phyloP scores from a whole-genome alignment of 169 alveolate genomes.

The Cryptosporidium xiaoi region DNA sequence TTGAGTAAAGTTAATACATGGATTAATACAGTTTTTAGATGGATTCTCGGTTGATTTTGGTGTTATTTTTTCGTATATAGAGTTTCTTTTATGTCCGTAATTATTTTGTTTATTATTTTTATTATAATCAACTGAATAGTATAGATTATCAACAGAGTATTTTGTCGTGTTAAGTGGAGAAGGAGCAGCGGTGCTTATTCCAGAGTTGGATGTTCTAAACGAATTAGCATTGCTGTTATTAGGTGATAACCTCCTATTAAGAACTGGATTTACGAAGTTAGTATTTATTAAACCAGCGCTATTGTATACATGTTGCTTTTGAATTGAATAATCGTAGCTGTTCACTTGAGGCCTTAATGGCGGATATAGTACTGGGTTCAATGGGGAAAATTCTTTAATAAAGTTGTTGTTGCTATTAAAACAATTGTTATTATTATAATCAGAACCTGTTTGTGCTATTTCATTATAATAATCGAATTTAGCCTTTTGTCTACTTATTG shows the following conservation, averaged over 20 bases:
- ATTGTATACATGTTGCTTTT: neutral
- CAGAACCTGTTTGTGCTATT: too few species aligned
- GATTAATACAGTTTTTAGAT: conserved; percentile 34
- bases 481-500: neutral
- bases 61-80: conserved; percentile 23
- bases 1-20: conserved; percentile 57
- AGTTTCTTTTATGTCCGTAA: neutral
- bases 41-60: conserved; percentile 38
- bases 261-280: conserved; percentile 1
- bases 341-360: neutral
- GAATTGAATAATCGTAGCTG: neutral
- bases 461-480: too few species aligned
- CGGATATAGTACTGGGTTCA: conserved; percentile 25
- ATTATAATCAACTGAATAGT: neutral
- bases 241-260: neutral
- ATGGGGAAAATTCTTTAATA: conserved; percentile 16
- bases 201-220: neutral
- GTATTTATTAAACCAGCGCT: neutral
- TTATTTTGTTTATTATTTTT: conserved; percentile 3
- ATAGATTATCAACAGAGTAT: conserved; percentile 17
- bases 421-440: too few species aligned
- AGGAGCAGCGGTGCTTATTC: neutral
- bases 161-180: conserved; percentile 47
- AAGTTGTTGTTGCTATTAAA: neutral
- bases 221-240: conserved; percentile 5